Evolutionary conservation across 2,329 filamentous ascomycete species (phyloP), one percentile per base, ranked within the genome.

Genomic region (Colletotrichum salicis): DNA sequence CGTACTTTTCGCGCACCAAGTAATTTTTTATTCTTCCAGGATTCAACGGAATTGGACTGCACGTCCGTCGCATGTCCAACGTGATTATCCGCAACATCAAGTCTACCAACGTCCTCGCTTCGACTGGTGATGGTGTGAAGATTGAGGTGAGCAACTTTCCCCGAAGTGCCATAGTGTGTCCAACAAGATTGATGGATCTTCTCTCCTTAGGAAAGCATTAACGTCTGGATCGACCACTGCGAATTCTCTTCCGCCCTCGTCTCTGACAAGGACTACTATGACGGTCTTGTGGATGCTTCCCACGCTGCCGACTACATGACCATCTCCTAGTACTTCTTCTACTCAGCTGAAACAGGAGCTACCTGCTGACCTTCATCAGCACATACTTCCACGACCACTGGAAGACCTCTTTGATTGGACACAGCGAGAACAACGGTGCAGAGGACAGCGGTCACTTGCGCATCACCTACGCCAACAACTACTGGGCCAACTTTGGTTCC

Each of bases 401-500:
- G 83, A 91, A 91, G 80, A 87, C 85, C n/a, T 88, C 86, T 0
- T 83, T 91, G 15, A 82, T 91, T 64, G 90, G 88, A 6, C 89
- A 91, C 83, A 88, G 85, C 7, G 88, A 92, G 81, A 86, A 77
- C 79, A 91, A 91, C 79, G 81, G 76, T 6, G 82, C 78, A 37
- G 88, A 91, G 74, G 90, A 92, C 76, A 87, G 78, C 2, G 89
- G 90, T 69, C 84, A 87, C 74, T 81, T 92, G 19, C 86, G 82
- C 74, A 82, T 92, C 27, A 91, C 90, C 29, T 90, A 89, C 77
- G 84, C 85, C 79, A 86, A 90, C 81, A 91, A 91, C 85, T 84
- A 88, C 83, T 91, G 84, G 82, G 75, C 80, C 71, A 90, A 91
- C 80, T 80, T 91, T 73, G 88, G 90, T 82, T 89, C 87, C 15